Evolutionary conservation across 2,329 filamentous ascomycete species (phyloP), one percentile per base, ranked within the genome.

Genomic region (Cladosporium sp.): DNA sequence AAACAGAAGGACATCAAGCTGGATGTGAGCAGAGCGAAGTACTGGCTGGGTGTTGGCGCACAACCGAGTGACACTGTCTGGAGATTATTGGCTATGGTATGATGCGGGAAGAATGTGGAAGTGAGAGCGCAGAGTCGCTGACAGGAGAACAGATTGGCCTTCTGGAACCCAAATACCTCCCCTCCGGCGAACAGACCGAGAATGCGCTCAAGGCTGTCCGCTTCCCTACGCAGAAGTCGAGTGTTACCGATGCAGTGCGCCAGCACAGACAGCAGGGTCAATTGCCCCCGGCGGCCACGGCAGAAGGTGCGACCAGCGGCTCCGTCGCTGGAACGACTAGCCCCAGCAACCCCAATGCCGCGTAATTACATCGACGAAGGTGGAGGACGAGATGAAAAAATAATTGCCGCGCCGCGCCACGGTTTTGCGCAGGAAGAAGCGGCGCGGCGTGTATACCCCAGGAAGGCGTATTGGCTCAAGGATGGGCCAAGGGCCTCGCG

Each of bases 11-110:
- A 97, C 60, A 88, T 99, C 67, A 85, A 89, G 64, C 79, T 99
- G 12, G 93, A 99, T 70, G 75, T 80, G 7, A 75, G 82, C 58
- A 79, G 93, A 54, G 88, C 92, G 51, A 85, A 86, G 70, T 99
- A 99, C 75, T 99, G 93, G 93, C 79, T 99, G 30, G 93, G 93
- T 67, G 92, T 97, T 3, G 93, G 93, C 1, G 93, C 93, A 50
- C 93, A 99, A 73, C 93, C 93, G 8, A 91, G 87, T 56, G 89
- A 96, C 60, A 84, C 88, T 3, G 88, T 87, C 30, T 96, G 91
- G 91, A 80, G 89, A 66, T 70, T 97, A 62, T 74, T 99, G 61
- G 81, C 80, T 50, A 86, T 96, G 88, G 89, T 91, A 66, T 47
- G 63, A 54, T 4, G 11, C 17, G 13, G 3, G 22, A 15, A 15